Evolutionary conservation across 2,329 filamentous ascomycete species (phyloP).

Genomic region (Thielaviopsis musarum): DNA sequence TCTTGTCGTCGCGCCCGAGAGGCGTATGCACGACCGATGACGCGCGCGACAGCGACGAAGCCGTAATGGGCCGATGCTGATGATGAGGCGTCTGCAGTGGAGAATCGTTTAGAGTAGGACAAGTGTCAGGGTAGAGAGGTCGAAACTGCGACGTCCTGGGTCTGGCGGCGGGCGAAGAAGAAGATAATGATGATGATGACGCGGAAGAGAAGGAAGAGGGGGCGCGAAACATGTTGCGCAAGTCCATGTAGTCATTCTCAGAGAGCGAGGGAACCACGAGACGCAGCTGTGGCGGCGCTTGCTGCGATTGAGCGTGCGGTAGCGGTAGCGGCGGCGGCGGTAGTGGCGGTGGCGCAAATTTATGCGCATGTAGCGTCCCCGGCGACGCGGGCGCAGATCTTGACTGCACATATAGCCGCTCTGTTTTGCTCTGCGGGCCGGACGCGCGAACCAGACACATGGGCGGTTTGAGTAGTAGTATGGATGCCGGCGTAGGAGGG

Average conservation of each 20-base stretch:
- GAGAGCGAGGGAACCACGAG: slow-evolving; percentile 7
- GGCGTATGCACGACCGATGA: not conserved
- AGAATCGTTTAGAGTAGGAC: too few relatives aligned
- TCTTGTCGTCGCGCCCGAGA: not conserved
- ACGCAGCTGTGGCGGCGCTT: not conserved
- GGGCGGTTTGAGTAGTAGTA: too few relatives aligned
- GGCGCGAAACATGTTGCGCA: slow-evolving; percentile 11
- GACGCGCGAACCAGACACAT: not conserved
- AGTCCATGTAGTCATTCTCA: slow-evolving; percentile 9
- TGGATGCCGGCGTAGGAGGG: too few relatives aligned
- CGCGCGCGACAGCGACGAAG: too few relatives aligned
- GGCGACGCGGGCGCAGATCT: not conserved
- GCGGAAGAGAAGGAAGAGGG: not conserved
- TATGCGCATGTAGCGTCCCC: not conserved
- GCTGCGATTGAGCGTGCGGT: not conserved
- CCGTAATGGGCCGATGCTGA: too few relatives aligned
- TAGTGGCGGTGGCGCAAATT: not conserved
- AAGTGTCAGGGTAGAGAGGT: too few relatives aligned
- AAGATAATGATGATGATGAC: not conserved
- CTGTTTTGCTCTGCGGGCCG: too few relatives aligned
- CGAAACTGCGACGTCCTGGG: too few relatives aligned
- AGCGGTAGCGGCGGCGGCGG: not conserved
- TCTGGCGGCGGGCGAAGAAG: too few relatives aligned
- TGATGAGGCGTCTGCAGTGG: too few relatives aligned
- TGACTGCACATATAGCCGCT: not conserved